A percentile compares a stretch with the other conserved stretches of the same genome.
Evolutionary conservation across 495 filamentous ascomycete species (phyloP).

Genomic region (Lasiosphaeria miniovina): DNA sequence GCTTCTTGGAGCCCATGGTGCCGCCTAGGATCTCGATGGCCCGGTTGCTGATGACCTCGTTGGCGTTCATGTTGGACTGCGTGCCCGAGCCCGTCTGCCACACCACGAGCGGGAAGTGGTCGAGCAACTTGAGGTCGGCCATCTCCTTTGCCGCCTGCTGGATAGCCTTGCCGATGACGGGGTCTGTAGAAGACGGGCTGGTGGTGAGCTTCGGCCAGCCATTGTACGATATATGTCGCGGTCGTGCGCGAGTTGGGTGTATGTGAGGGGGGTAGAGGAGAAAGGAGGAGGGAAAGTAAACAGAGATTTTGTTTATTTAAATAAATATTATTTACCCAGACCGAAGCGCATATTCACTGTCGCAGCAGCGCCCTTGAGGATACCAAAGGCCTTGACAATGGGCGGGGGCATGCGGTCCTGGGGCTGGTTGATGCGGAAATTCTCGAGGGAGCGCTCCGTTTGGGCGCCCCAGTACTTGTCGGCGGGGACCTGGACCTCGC

Average conservation of each 20-base stretch:
- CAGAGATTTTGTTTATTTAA: no score
- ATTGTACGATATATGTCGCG: slow-evolving; percentile 8
- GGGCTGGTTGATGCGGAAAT: slow-evolving; percentile 99
- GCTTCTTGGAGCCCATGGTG: slow-evolving; percentile 91
- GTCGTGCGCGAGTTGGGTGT: no score
- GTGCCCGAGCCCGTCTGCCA: slow-evolving; percentile 99
- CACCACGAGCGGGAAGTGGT: slow-evolving; percentile 98
- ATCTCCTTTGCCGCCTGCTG: slow-evolving; percentile 93
- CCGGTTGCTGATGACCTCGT: slow-evolving; percentile 99
- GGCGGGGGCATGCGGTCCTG: slow-evolving; percentile 97
- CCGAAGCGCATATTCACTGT: slow-evolving; percentile 94
- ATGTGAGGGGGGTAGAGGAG: background rate
- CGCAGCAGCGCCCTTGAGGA: slow-evolving; percentile 94
- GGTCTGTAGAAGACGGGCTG: slow-evolving; percentile 53
- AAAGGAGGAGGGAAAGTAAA: slow-evolving; percentile 2
- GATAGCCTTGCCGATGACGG: slow-evolving; percentile 88
- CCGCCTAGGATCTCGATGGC: slow-evolving; percentile 97
- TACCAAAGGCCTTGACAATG: slow-evolving; percentile 89
- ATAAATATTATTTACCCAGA: slow-evolving; percentile 61
- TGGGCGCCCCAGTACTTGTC: slow-evolving; percentile 99
- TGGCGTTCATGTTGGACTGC: slow-evolving; percentile 99
- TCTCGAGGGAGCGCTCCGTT: slow-evolving; percentile 93
- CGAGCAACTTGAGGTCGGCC: slow-evolving; percentile 85
- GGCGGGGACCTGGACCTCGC: slow-evolving; percentile 84
- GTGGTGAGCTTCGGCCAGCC: slow-evolving; percentile 20